Base-by-base conservation (phyloP, 2,329 filamentous ascomycete genomes). In the Pyricularia sp. region DNA sequence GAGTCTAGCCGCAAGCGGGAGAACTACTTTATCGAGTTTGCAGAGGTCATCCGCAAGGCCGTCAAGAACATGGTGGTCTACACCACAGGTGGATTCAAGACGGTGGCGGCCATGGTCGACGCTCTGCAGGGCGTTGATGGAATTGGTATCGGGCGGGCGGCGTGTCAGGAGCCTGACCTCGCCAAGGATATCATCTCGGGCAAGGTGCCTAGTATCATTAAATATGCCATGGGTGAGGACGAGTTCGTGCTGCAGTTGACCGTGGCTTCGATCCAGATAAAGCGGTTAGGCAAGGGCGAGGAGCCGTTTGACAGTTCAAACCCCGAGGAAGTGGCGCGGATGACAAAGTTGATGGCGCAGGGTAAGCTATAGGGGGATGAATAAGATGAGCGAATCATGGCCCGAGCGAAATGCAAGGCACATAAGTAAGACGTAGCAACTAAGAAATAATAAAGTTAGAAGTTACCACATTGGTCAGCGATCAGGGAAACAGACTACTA, bases 1-100 rank as follows among this genome's bases (percentile, higher is more conserved):
- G 83, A 86, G 59, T 80, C 77, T 19, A 85, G 82, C 5, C 78
- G 76, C 72, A 80, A 81, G 73, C 75, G 82, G 4, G 83, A 85
- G 69, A 78, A 81, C 1, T 86, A 84, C 76, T 87, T 86, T 76
- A 70, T 86, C 60, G 82, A 85, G 2, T 86, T 84, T 66, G 84
- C 84, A 0, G 79, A 86, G 66, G 69, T 73, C 67, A 79, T 87
- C 70, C 55, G 55, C 55, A 59, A 59, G 55, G 26, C 55, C 55
- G 69, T 79, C 12, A 62, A 64, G 55, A 79, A 82, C 71, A 87
- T 84, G 0, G 83, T 79, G 70, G 78, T 76, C 0, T 87, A 84
- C 68, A 75, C 87, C 53, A 86, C 83, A 0, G 85, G 84, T 30
- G 85, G 84, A 0, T 75, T 88, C 67, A 78, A 81, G 65, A 81